phyloP scores from a whole-genome alignment of 306 rosid genomes.

The Sphenostylis stenocarpa region DNA sequence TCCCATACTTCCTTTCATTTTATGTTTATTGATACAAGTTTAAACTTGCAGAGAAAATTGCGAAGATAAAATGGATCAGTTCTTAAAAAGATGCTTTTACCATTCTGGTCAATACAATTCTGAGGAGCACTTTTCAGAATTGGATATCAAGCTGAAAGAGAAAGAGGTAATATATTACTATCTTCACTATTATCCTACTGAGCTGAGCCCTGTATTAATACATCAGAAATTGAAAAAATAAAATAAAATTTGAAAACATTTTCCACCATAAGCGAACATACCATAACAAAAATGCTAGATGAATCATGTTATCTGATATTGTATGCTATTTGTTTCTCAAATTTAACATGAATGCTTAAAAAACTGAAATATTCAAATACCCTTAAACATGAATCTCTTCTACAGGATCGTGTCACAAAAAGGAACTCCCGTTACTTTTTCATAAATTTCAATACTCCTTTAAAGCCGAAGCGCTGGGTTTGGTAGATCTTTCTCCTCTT shows the following conservation, averaged over 20 bases:
- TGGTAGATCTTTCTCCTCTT: not conserved
- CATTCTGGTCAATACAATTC: conserved; percentile 87
- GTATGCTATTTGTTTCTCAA: conserved; percentile 13
- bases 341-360: not conserved
- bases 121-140: conserved; percentile 65
- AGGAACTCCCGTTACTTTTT: not conserved
- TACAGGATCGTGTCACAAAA: not conserved
- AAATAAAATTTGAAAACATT: not conserved
- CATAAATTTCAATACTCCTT: conserved; percentile 10
- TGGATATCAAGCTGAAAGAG: conserved; percentile 68
- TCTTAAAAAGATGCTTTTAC: conserved; percentile 86
- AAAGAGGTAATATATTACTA: conserved; percentile 62
- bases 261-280: not conserved
- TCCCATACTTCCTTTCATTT: conserved; percentile 1
- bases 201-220: not conserved
- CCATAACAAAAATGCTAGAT: not conserved
- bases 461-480: not conserved
- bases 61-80: conserved; percentile 84
- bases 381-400: not conserved
- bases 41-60: conserved; percentile 70
- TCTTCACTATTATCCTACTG: not conserved
- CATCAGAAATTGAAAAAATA: not conserved
- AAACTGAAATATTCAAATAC: conserved; percentile 2
- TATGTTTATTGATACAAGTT: conserved; percentile 27
- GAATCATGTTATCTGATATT: not conserved